Evolutionary conservation across 1,284 basidiomycete genomes (phyloP).

Genomic region (Naganishia liquefaciens): DNA sequence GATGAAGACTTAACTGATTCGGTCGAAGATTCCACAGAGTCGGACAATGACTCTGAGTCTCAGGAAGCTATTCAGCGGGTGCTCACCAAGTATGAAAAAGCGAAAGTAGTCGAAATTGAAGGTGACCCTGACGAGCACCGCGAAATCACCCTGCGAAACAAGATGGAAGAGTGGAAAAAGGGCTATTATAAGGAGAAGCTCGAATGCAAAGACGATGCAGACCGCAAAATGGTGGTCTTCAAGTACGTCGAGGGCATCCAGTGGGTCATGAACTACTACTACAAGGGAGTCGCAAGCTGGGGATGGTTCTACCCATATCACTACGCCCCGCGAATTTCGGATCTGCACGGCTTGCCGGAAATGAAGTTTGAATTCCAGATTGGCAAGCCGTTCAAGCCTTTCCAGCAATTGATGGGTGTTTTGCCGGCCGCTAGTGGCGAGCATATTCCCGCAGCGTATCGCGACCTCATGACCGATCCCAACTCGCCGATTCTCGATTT

Average conservation of each 20-base stretch:
- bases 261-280: conserved; percentile 99
- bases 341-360: conserved; percentile 72
- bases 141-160: conserved; percentile 70
- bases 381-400: conserved; percentile 88
- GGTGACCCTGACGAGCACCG: conserved; percentile 75
- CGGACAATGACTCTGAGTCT: conserved; percentile 61
- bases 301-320: conserved; percentile 99
- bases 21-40: conserved; percentile 37
- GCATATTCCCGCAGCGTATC: conserved; percentile 81
- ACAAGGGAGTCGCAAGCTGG: conserved; percentile 95
- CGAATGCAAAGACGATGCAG: conserved; percentile 70
- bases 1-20: conserved; percentile 43
- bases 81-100: conserved; percentile 82
- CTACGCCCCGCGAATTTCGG: conserved; percentile 88
- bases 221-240: conserved; percentile 68
- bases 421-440: conserved; percentile 85
- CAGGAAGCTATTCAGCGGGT: conserved; percentile 75
- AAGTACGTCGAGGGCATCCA: conserved; percentile 93
- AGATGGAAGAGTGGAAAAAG: conserved; percentile 90
- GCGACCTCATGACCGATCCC: conserved; percentile 83
- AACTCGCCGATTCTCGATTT: conserved; percentile 91
- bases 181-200: conserved; percentile 85
- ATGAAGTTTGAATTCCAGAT: conserved; percentile 84
- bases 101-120: conserved; percentile 66
- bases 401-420: conserved; percentile 98